phyloP scores from a whole-genome alignment of 306 rosid species.

The Fragaria nilgerrensis region DNA sequence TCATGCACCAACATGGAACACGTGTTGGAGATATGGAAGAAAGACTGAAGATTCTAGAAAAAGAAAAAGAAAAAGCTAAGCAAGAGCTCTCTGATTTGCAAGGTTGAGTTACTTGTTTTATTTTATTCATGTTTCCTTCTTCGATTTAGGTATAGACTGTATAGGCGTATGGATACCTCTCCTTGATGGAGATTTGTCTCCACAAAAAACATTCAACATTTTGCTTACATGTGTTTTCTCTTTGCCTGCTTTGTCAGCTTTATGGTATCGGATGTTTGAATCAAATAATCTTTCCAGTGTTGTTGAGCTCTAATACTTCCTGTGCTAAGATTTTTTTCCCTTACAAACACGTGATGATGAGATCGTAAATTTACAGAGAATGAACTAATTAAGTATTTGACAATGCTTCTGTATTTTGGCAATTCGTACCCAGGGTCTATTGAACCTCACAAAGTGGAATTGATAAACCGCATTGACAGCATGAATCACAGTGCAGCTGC shows the following conservation, averaged over 20 bases:
- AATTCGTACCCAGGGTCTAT: slow-evolving; percentile 27
- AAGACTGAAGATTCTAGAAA: neutral
- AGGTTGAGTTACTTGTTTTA: slow-evolving; percentile 35
- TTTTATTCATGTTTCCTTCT: neutral
- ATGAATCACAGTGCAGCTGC: slow-evolving; percentile 44
- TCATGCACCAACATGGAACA: slow-evolving; percentile 1
- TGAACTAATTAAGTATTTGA: neutral
- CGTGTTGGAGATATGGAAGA: slow-evolving; percentile 23
- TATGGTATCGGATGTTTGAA: neutral
- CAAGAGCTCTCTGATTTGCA: slow-evolving; percentile 23
- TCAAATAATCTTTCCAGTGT: neutral
- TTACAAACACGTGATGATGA: neutral
- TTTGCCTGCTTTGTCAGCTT: neutral
- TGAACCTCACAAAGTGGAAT: slow-evolving; percentile 31
- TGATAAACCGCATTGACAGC: slow-evolving; percentile 28
- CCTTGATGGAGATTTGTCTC: neutral
- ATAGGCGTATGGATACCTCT: neutral
- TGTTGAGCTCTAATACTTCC: neutral
- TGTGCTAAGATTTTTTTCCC: neutral
- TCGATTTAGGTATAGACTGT: neutral
- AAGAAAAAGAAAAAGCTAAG: slow-evolving; percentile 27
- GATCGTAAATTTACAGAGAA: neutral
- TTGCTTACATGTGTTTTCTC: neutral
- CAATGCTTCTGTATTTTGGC: neutral
- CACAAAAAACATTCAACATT: neutral